Evolutionary conservation across 768 basidiomycete genomes (phyloP).

Genomic region (Dendrothele bispora): DNA sequence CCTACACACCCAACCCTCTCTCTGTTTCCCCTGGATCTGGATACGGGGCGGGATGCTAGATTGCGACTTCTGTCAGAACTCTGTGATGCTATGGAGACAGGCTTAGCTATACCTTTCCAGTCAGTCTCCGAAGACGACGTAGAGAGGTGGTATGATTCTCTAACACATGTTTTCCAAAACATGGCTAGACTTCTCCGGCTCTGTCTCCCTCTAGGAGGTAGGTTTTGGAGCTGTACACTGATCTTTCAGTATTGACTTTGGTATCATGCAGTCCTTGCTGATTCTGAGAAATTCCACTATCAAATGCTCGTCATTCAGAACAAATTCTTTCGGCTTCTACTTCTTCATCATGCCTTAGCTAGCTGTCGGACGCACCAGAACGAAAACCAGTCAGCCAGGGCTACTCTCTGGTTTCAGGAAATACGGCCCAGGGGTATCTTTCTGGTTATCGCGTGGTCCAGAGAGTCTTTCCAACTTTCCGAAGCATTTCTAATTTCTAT

Average conservation of each 20-base stretch:
- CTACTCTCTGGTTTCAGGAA: conserved; percentile 9
- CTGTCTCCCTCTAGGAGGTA: conserved; percentile 8
- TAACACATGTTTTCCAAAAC: conserved; percentile 13
- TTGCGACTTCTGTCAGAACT: conserved; percentile 31
- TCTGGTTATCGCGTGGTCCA: conserved; percentile 35
- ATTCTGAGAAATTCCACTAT: conserved; percentile 9
- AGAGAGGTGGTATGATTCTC: conserved; percentile 11
- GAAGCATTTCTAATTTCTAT: conserved; percentile 39
- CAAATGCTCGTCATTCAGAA: conserved; percentile 3
- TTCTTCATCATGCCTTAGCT: conserved; percentile 2
- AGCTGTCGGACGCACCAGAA: not conserved
- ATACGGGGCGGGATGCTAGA: conserved; percentile 29
- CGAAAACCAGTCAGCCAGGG: not conserved
- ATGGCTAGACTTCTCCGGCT: conserved; percentile 21
- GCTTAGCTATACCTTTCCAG: conserved; percentile 23
- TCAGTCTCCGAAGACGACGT: conserved; percentile 20
- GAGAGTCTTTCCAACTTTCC: conserved; percentile 33
- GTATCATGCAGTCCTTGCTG: conserved; percentile 3
- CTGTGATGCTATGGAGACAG: conserved; percentile 26
- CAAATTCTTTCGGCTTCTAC: conserved; percentile 3
- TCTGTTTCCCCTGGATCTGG: conserved; percentile 19
- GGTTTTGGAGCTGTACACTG: not conserved
- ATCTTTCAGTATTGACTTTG: not conserved
- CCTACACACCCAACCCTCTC: conserved; percentile 27
- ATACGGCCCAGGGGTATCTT: conserved; percentile 32